Base-by-base conservation (phyloP, 306 rosid species). In the Cotoneaster glaucophyllus region DNA sequence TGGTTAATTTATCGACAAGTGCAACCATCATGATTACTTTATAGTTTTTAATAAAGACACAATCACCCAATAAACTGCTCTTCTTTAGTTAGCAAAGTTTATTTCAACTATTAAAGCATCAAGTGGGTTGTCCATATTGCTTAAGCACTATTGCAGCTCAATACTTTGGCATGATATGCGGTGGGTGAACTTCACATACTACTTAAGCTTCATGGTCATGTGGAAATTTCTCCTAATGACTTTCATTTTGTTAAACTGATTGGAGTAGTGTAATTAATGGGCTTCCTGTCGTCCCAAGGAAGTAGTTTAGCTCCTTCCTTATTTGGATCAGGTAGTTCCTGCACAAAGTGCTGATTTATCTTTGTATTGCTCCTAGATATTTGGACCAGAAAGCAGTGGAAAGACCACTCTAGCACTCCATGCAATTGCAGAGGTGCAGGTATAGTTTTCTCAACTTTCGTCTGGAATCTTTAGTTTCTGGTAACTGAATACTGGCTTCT, bases 331-430 rank as follows among this genome's bases (percentile, higher is more conserved):
- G 65, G 66, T 64, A 53, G 17, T 64, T 32, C 39, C 76, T 69
- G 54, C 29, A 22, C 15, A 26, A 74, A 24, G 41, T 54, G 32
- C 63, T 77, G 78, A 79, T 52, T 28, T 76, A 45, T 81, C 58
- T 67, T 74, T 75, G 37, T 72, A 34, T 75, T 69, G 26, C 74
- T 79, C 81, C 52, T 80, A 95, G 99, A 95, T 95, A 83, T 95
- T 73, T 85, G 99, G 97, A 75, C 99, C 96, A 54, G 99, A 95
- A 84, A 95, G 99, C 87, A 92, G 99, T 86, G 97, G 99, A 74
- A 95, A 95, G 85, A 95, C 99, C 78, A 95, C 99, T 79, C 64
- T 95, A 71, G 99, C 99, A 68, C 95, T 95, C 77, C 99, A 95
- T 84, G 99, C 97, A 71, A 95, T 95, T 73, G 97, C 97, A 39